Evolutionary conservation across 2,329 filamentous ascomycete species (phyloP), one percentile per base, ranked within the genome.

Genomic region (Colletotrichum chrysophilum): DNA sequence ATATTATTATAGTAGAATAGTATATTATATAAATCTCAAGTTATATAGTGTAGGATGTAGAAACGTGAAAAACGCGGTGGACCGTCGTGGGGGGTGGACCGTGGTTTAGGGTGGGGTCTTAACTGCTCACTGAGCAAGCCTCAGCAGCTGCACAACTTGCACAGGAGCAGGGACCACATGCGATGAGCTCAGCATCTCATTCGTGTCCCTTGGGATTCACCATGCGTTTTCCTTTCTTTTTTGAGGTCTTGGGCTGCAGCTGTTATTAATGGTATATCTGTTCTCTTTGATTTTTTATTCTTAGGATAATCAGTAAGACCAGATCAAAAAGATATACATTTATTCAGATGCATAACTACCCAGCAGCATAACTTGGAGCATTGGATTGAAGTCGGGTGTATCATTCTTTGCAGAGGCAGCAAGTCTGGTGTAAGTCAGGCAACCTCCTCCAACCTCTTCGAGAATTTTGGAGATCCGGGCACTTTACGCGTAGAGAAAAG

Each of bases 401-500:
- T 28, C 13, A 24, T 26, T 34, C n/a, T 64, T 28, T 21, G 43
- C 43, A 52, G 61, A 18, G 21, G n/a, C 30, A 36, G 21, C 34
- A 64, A 64, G 16, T 36, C 7, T 34, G 43, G 38, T 66, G 65
- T 67, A 67, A 58, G 65, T 67, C 26, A 21, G n/a, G 24, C 52
- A 56, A 34, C 28, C 32, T 28, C 13, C 16, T 60, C 66, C 66
- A 60, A 52, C 61, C 34, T 55, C 55, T 2, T 62, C 16, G 6
- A 60, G 26, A 43, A 32, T n/a, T 16, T 21, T 30, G 65, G 55
- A 70, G 56, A 38, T 38, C 32, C 26, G 60, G 21, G 38, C 70
- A 74, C 66, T 74, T 74, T 74, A 74, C 74, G 70, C 70, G 74
- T 69, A 43, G 52, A 60, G 48, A 34, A 9, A 34, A 7, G 5